Evolutionary conservation across 2,329 filamentous ascomycete species (phyloP), one percentile per base, ranked within the genome.

Genomic region (Epichloe typhina): DNA sequence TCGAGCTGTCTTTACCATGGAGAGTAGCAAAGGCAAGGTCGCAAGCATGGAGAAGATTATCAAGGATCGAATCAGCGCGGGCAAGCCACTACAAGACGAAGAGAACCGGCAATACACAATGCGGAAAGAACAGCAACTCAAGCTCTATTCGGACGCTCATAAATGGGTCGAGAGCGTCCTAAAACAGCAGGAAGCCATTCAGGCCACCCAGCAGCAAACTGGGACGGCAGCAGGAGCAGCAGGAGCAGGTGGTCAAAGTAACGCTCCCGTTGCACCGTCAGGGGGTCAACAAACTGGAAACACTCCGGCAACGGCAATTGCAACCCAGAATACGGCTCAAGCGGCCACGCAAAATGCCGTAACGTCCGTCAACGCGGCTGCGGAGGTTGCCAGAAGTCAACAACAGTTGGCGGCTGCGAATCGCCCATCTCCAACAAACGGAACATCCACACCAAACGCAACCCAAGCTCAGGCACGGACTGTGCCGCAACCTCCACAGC

Each of bases 1-100:
- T 0, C 65, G 71, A 39, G 75, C 72, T 0, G 60, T 80, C 5
- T 63, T 72, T 55, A 67, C 69, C 2, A 77, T 80, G 67, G 76
- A 79, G 38, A 64, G 56, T 9, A 64, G 67, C 3, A 69, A 71
- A 11, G 58, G 55, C n/a, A 66, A 68, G 45, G 59, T 76, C 4
- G 61, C 61, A 2, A 61, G 62, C 47, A 62, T 77, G 49, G 74
- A 78, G 11, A 64, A 64, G 44, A 54, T 64, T 3, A 61, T 71
- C 19, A 70, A 70, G 46, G 69, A 73, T 17, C 64, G 73, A 21
- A 61, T 65, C 13, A 64, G 69, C 3, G 68, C 68, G 23, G 72
- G 72, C 3, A 69, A 68, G 19, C 63, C 69, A 0, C 60, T 77
- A 12, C 68, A 66, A 3, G 62, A 72, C 1, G 74, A 77, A 2